phyloP scores from a whole-genome alignment of 2,329 filamentous ascomycete species.

The Verticillium klebahnii region DNA sequence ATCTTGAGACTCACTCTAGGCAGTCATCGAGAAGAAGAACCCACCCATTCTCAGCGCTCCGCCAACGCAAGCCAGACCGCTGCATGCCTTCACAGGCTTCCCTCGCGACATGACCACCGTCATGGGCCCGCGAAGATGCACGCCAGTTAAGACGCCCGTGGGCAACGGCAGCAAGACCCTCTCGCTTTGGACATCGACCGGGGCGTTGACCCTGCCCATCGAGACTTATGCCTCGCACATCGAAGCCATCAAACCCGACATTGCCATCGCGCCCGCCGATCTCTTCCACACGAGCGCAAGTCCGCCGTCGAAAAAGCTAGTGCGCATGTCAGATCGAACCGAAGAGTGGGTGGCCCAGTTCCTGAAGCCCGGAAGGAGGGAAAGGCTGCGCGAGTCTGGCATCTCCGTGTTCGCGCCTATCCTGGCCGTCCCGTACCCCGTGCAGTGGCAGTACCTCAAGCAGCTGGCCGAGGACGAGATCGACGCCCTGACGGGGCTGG shows the following conservation, averaged over 20 bases:
- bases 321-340: conserved; percentile 82
- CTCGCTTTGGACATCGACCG: conserved; percentile 79
- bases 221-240: conserved; percentile 65
- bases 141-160: conserved; percentile 67
- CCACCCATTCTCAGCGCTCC: conserved; percentile 40
- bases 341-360: conserved; percentile 75
- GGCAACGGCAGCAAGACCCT: conserved; percentile 68
- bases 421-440: conserved; percentile 67
- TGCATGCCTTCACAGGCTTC: conserved; percentile 75
- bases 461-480: conserved; percentile 56
- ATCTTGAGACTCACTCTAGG: neutral
- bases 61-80: conserved; percentile 40
- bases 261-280: conserved; percentile 75
- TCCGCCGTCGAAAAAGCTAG: conserved; percentile 66
- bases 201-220: conserved; percentile 68
- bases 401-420: conserved; percentile 59
- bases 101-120: conserved; percentile 63
- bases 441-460: conserved; percentile 77
- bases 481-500: conserved; percentile 63
- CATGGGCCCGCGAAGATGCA: conserved; percentile 71
- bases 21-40: conserved; percentile 51
- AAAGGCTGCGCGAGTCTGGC: conserved; percentile 20
- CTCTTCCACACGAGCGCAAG: conserved; percentile 43
- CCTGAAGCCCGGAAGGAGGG: conserved; percentile 38
- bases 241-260: conserved; percentile 67